Conservation (phyloP, 768 basidiomycete species). For the Termitomyces heimii region DNA sequence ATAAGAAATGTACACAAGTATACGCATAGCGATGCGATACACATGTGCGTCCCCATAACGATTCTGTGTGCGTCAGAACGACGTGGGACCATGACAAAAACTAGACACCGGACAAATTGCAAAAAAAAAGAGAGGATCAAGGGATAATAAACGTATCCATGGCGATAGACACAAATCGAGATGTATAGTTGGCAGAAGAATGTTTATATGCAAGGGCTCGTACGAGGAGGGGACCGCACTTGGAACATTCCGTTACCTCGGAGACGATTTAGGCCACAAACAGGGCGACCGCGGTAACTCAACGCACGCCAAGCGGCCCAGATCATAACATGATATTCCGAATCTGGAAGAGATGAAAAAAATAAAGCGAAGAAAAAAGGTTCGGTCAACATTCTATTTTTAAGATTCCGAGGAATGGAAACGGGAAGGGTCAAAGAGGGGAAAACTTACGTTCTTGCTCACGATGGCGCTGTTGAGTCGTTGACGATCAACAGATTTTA, state of each 20-base stretch:
- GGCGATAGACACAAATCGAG: neutral
- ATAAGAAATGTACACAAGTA: neutral
- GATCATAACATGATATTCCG: constrained; percentile 23
- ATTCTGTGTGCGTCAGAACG: no score
- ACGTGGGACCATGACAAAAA: neutral
- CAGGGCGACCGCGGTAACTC: no score
- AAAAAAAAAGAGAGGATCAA: neutral
- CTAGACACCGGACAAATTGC: neutral
- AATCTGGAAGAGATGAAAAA: constrained; percentile 14
- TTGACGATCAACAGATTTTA: neutral
- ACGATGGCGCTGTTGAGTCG: constrained; percentile 56
- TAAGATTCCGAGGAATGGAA: neutral
- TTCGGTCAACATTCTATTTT: neutral
- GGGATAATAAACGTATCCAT: neutral
- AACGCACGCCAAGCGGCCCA: neutral
- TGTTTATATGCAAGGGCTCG: neutral
- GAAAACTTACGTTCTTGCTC: constrained; percentile 59
- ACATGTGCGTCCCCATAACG: no score
- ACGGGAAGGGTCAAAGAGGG: neutral
- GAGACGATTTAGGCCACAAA: neutral
- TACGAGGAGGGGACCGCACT: neutral
- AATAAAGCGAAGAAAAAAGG: neutral
- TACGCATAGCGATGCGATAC: neutral
- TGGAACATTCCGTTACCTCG: neutral
- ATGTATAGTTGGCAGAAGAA: neutral